Base-by-base conservation (phyloP, 1,139 yeast genomes). In the Debaryomyces robertsiae region DNA sequence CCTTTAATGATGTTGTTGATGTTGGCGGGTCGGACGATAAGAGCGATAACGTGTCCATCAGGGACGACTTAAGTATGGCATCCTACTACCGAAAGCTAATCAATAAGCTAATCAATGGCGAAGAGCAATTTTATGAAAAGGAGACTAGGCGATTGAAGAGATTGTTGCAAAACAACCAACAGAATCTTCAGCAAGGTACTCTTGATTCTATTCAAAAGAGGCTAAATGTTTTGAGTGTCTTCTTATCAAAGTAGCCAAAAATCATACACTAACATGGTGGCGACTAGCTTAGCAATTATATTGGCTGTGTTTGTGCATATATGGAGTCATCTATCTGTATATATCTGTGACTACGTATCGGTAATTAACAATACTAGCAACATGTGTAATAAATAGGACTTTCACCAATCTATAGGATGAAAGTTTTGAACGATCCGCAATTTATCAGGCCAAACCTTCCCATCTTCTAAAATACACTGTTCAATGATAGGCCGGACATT, bases 401-500 rank as follows among this genome's bases (percentile, higher is more conserved):
- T 19, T 53, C 49, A 82, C 89, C 90, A 83, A 23, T 67, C 75
- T 6, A 81, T 65, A 0, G 78, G 69, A 41, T 68, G 66, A 45
- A 69, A 73, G 54, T 73, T 77, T 50, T 80, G 82, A 9, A 79
- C 82, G 27, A 79, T 69, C 50, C 96, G 69, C n/a, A 84, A 75
- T 43, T 80, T 64, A 10, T 82, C 82, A 0, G 93, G 86, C 75
- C 86, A 84, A 4, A 86, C 88, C 46, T 76, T 77, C 1, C 89
- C 91, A 25, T 78, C 74, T 10, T 61, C 67, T 24, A 82, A 52
- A 27, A 88, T 73, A 22, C 94, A 83, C 53, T 86, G 83, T 42
- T 89, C 85, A 5, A 91, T 79, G 11, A 93, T 80, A 1, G 86
- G 82, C 41, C 73, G 72, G 14, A 83, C 88, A 54, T 89, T 88